Percentiles rank a stretch among this genome's conserved stretches.
phyloP scores from a whole-genome alignment of 2,329 filamentous ascomycete species.

The Diaporthe citriasiana region DNA sequence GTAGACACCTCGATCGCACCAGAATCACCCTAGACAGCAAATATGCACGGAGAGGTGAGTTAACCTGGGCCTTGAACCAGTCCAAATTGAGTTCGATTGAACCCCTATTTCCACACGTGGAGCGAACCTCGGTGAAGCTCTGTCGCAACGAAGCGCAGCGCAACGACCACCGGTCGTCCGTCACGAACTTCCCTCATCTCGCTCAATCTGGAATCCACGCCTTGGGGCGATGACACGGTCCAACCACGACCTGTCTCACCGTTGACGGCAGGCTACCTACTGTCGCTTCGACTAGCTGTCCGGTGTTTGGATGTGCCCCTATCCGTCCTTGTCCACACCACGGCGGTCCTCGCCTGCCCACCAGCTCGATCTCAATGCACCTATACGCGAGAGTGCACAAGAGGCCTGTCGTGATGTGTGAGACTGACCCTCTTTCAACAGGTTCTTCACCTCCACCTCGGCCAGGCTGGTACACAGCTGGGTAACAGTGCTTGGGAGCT shows the following conservation, averaged over 20 bases:
- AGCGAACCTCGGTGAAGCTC: constrained; percentile 29
- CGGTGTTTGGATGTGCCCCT: constrained; percentile 24
- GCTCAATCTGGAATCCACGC: constrained; percentile 21
- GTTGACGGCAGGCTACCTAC: constrained; percentile 15
- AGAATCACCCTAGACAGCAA: constrained; percentile 29
- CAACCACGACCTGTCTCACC: constrained; percentile 22
- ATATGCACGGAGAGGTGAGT: constrained; percentile 44
- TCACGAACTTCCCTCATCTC: constrained; percentile 28
- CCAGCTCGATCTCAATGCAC: constrained; percentile 6
- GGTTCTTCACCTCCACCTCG: constrained; percentile 75
- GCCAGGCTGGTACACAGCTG: constrained; percentile 80
- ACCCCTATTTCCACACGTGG: constrained; percentile 37
- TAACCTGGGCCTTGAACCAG: constrained; percentile 23
- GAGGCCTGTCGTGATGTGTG: constrained; percentile 15
- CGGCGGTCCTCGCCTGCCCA: not conserved
- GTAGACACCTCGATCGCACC: constrained; percentile 29
- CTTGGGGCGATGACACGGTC: constrained; percentile 12
- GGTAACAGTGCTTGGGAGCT: constrained; percentile 84
- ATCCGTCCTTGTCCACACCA: not conserved
- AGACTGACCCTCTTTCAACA: constrained; percentile 48
- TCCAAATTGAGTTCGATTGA: constrained; percentile 12
- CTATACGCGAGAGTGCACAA: not conserved
- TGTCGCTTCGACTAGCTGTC: constrained; percentile 18
- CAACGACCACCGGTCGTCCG: constrained; percentile 21
- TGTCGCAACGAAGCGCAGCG: constrained; percentile 26